Base-by-base conservation (phyloP, 1,284 basidiomycete species). In the Phylloboletellus chloephorus region DNA sequence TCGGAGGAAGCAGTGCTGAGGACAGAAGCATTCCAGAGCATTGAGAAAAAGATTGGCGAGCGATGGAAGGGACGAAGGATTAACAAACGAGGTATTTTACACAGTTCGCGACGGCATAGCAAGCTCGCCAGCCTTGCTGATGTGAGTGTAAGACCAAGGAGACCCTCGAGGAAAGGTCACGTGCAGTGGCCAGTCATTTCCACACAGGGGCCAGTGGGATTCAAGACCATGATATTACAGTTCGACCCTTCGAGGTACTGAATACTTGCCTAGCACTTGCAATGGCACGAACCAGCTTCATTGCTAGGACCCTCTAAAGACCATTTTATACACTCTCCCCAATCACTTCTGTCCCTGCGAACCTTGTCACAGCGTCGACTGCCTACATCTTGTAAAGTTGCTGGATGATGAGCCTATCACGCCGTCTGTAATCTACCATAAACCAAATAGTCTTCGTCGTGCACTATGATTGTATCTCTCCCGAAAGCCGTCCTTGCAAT, bases 1-100 rank as follows among this genome's bases (percentile, higher is more conserved):
- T 92, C 88, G 11, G 83, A 78, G 2, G 87, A 75, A 13, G 68
- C 53, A 0, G 73, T 62, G 25, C 72, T 74, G 37, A 81, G 60
- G 20, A 79, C 73, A 3, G 74, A 72, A 2, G 76, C 66, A 15
- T 71, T 75, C 82, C 83, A 86, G 46, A 70, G 67, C 75, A 77
- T 77, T 35, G 56, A 41, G 26, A 11, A 32, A 23, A 31, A 35
- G 25, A 31, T 23, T n/a, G 54, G 35, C 4, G 46, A 43, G 16
- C 41, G 44, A 48, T 56, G 53, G 23, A 61, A 55, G 13, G 26
- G 41, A 25, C 52, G 46, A 28, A 37, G 28, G 20, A 31, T 39
- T 37, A 47, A 30, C 15, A 44, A 31, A 46, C 25, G 46, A 31
- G 31, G 6, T 61, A 59, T 51, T 48, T 49, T 61, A 60, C 54